Percentiles rank a stretch among this genome's conserved stretches.
phyloP scores from a whole-genome alignment of 2,329 filamentous ascomycete species.

The Fusarium sp. region DNA sequence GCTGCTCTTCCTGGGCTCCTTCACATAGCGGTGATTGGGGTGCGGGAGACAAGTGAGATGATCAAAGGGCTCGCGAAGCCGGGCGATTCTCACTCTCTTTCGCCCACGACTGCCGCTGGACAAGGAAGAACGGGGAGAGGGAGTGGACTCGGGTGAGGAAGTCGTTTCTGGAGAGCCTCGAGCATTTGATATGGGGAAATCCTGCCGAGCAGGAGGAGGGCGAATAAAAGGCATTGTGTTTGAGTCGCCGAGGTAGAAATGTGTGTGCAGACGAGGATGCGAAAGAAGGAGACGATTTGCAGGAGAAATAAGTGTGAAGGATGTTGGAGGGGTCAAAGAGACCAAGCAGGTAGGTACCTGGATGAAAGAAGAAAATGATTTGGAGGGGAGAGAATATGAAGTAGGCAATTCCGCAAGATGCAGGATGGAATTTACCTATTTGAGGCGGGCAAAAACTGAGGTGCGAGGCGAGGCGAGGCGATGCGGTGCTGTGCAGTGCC shows the following conservation, averaged over 20 bases:
- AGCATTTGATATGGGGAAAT: constrained; percentile 14
- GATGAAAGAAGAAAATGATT: constrained; percentile 6
- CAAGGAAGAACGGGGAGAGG: neutral
- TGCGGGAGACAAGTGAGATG: constrained; percentile 15
- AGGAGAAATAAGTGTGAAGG: neutral
- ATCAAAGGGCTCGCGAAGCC: constrained; percentile 17
- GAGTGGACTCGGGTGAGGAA: neutral
- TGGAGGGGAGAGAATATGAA: neutral
- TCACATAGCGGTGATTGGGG: constrained; percentile 24
- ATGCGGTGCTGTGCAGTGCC: neutral
- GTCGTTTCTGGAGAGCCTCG: constrained; percentile 6
- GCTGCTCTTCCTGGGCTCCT: constrained; percentile 7
- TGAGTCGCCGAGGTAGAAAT: neutral
- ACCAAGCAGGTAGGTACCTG: neutral
- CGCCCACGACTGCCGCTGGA: neutral
- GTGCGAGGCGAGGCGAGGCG: neutral
- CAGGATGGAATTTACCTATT: constrained; percentile 2
- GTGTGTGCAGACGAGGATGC: neutral
- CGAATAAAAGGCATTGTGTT: constrained; percentile 9
- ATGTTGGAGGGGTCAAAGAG: neutral
- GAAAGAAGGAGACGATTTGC: neutral
- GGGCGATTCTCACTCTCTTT: constrained; percentile 15
- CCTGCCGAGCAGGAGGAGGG: constrained; percentile 2
- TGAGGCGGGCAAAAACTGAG: neutral
- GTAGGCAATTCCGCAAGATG: neutral